Conservation (phyloP, 169 alveolate species). For the Cryptosporidium sp. region DNA sequence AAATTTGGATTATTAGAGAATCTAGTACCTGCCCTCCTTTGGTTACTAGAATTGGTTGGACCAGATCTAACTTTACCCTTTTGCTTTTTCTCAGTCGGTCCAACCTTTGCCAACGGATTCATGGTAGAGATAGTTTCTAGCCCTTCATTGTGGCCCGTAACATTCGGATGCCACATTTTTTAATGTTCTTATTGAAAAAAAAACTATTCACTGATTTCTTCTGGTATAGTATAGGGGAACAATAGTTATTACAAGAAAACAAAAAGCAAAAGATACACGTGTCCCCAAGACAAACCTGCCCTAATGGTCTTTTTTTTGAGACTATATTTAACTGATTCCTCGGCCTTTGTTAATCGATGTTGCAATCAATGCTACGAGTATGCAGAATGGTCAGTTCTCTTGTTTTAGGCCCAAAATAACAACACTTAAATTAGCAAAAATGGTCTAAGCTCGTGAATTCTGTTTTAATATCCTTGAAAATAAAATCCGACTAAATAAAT, state of each 20-base stretch:
- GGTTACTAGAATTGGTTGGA: constrained; percentile 39
- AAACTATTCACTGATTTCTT: constrained; percentile 18
- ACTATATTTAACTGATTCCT: background rate
- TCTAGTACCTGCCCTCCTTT: constrained; percentile 64
- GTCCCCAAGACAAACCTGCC: constrained; percentile 15
- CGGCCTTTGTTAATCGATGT: background rate
- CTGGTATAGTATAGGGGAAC: constrained; percentile 3
- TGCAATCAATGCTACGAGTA: background rate
- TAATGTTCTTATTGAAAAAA: background rate
- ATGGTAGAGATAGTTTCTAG: constrained; percentile 1
- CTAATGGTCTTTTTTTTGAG: background rate
- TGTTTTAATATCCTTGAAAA: background rate
- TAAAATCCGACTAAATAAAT: background rate
- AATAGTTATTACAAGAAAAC: background rate
- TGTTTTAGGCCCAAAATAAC: background rate
- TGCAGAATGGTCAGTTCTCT: background rate
- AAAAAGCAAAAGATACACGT: constrained; percentile 6
- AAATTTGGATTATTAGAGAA: constrained; percentile 70
- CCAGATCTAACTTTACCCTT: constrained; percentile 55
- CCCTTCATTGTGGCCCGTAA: constrained; percentile 23
- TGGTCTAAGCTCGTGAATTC: background rate
- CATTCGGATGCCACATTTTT: constrained; percentile 62
- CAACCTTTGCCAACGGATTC: constrained; percentile 20
- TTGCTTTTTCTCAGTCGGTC: constrained; percentile 43
- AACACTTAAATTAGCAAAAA: background rate